Conservation (phyloP, 805 yeast genomes). For the Debaryomyces hansenii region DNA sequence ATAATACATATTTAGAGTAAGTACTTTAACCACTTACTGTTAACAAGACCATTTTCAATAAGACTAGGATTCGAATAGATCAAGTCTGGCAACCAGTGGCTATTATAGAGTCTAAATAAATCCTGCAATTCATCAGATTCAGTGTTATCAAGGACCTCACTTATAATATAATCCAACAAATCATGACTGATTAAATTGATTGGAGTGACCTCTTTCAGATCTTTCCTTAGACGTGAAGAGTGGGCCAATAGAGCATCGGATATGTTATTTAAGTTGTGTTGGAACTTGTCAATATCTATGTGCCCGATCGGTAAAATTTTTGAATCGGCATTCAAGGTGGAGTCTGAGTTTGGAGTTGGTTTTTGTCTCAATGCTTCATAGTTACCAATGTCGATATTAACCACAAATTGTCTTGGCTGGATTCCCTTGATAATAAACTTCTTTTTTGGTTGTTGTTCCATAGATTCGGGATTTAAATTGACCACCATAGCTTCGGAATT, state of each 20-base stretch:
- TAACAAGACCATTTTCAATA: conserved; percentile 32
- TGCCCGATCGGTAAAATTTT: conserved; percentile 34
- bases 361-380: conserved; percentile 40
- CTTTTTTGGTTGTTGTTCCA: conserved; percentile 50
- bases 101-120: conserved; percentile 37
- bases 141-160: conserved; percentile 25
- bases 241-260: conserved; percentile 24
- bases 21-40: conserved; percentile 38
- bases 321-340: neutral
- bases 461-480: conserved; percentile 50
- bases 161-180: conserved; percentile 30
- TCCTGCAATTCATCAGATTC: conserved; percentile 14
- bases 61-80: conserved; percentile 42
- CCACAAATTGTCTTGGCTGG: conserved; percentile 72
- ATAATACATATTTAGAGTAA: conserved; percentile 22
- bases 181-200: conserved; percentile 34
- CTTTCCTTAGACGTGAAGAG: conserved; percentile 13
- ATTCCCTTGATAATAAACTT: conserved; percentile 93
- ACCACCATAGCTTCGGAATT: conserved; percentile 93
- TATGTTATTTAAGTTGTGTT: conserved; percentile 22
- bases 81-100: conserved; percentile 40
- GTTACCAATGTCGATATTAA: conserved; percentile 44
- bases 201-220: conserved; percentile 16
- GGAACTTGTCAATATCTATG: conserved; percentile 32
- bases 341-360: conserved; percentile 13